A percentile compares a stretch with the other conserved stretches of the same genome.
phyloP scores from a whole-genome alignment of 192 early-diverging fungal species.

The Radiomyces spectabilis region DNA sequence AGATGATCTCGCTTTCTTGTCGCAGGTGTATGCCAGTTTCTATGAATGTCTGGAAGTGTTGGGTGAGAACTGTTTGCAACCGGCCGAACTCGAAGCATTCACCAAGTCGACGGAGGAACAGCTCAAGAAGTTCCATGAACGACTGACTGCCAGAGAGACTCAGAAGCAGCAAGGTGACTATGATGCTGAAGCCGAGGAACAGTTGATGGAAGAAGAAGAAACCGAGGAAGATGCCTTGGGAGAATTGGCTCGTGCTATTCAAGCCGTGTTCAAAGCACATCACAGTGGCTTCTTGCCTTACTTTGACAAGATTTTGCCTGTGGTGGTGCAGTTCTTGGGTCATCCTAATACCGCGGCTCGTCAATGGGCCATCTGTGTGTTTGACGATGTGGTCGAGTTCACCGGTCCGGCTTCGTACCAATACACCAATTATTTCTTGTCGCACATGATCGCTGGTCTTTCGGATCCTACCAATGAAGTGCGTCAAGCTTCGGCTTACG shows the following conservation, averaged over 20 bases:
- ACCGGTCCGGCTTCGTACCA: slow-evolving; percentile 62
- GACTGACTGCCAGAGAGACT: slow-evolving; percentile 68
- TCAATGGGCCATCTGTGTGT: slow-evolving; percentile 92
- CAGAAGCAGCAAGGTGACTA: slow-evolving; percentile 69
- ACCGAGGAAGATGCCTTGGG: slow-evolving; percentile 74
- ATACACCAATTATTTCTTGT: slow-evolving; percentile 64
- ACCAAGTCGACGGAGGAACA: slow-evolving; percentile 60
- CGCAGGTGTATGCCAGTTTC: slow-evolving; percentile 74
- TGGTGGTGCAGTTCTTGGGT: slow-evolving; percentile 55
- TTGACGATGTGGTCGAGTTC: slow-evolving; percentile 91
- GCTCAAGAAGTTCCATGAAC: slow-evolving; percentile 69
- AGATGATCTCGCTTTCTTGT: slow-evolving; percentile 72
- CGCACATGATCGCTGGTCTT: slow-evolving; percentile 47
- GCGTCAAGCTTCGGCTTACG: slow-evolving; percentile 92
- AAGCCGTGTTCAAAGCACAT: slow-evolving; percentile 73
- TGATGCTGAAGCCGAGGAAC: slow-evolving; percentile 92
- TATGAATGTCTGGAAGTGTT: slow-evolving; percentile 61
- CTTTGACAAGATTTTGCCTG: slow-evolving; percentile 76
- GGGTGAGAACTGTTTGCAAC: slow-evolving; percentile 56
- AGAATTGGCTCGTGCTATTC: slow-evolving; percentile 78
- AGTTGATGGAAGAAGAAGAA: slow-evolving; percentile 73
- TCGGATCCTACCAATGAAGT: slow-evolving; percentile 58
- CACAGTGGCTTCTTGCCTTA: slow-evolving; percentile 63
- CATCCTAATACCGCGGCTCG: slow-evolving; percentile 62
- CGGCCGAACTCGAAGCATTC: slow-evolving; percentile 63